A percentile compares a stretch with the other conserved stretches of the same genome.
Conservation (phyloP, 345 rosid species). For the Populus nigra region DNA sequence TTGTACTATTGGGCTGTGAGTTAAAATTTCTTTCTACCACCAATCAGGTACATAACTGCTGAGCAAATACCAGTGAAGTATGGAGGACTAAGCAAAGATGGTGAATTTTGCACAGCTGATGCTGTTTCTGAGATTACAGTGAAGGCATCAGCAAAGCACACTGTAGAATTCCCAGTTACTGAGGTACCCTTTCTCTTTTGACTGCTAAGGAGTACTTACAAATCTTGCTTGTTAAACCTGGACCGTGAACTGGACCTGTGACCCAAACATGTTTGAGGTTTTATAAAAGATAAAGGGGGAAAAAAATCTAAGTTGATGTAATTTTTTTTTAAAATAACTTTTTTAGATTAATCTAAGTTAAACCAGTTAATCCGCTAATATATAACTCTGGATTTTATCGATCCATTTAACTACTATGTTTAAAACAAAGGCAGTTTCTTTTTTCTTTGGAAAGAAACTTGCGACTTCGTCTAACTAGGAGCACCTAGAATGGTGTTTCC, state of each 20-base stretch:
- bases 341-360: too few relatives aligned
- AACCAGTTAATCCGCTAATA: too few relatives aligned
- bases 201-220: not conserved
- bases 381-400: too few relatives aligned
- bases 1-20: not conserved
- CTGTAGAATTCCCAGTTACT: slow-evolving; percentile 29
- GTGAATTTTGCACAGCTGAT: slow-evolving; percentile 23
- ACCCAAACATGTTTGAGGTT: too few relatives aligned
- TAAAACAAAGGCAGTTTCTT: too few relatives aligned
- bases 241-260: too few relatives aligned
- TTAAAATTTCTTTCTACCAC: not conserved
- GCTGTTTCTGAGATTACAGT: slow-evolving; percentile 27
- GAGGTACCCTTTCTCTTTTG: slow-evolving; percentile 18
- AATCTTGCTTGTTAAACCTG: too few relatives aligned
- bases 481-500: not conserved
- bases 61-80: slow-evolving; percentile 32
- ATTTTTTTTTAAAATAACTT: too few relatives aligned
- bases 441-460: not conserved
- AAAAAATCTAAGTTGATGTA: too few relatives aligned
- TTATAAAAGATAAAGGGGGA: too few relatives aligned
- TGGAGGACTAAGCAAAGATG: slow-evolving; percentile 30
- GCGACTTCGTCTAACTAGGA: not conserved
- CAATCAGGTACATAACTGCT: slow-evolving; percentile 17
- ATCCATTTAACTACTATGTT: not conserved
- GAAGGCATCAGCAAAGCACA: slow-evolving; percentile 30